phyloP scores from a whole-genome alignment of 345 rosid genomes.

The Moricandia arvensis region DNA sequence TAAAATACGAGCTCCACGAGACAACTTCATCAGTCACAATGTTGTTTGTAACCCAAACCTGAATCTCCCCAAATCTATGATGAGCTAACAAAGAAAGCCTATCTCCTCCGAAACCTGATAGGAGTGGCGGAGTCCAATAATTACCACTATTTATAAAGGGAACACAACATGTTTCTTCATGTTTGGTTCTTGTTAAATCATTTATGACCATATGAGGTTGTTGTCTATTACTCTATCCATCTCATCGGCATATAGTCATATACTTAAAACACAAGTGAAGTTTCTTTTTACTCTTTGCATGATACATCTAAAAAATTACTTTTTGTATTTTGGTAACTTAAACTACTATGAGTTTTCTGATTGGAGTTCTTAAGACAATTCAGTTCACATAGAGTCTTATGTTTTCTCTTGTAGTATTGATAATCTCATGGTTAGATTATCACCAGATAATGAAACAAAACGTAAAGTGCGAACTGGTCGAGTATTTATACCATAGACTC shows the following conservation, averaged over 20 bases:
- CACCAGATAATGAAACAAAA: neutral
- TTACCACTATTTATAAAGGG: neutral
- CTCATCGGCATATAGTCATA: neutral
- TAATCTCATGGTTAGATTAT: neutral
- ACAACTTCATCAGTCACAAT: neutral
- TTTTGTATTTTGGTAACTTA: neutral
- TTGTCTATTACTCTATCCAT: neutral
- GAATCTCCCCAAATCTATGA: neutral
- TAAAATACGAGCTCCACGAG: neutral
- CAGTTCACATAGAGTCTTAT: neutral
- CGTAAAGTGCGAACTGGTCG: neutral
- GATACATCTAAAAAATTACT: neutral
- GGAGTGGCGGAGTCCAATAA: neutral
- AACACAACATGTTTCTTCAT: neutral
- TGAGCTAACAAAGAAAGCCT: neutral
- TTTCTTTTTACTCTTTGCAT: neutral
- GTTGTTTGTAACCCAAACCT: neutral
- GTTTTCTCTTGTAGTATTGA: neutral
- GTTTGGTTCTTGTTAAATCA: too few relatives aligned
- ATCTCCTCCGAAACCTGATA: neutral
- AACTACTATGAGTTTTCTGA: neutral
- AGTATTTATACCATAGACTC: neutral
- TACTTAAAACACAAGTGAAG: neutral
- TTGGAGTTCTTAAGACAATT: neutral
- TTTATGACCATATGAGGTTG: too few relatives aligned